phyloP scores from a whole-genome alignment of 176 grass and related monocot species.

The Ensete glaucum region DNA sequence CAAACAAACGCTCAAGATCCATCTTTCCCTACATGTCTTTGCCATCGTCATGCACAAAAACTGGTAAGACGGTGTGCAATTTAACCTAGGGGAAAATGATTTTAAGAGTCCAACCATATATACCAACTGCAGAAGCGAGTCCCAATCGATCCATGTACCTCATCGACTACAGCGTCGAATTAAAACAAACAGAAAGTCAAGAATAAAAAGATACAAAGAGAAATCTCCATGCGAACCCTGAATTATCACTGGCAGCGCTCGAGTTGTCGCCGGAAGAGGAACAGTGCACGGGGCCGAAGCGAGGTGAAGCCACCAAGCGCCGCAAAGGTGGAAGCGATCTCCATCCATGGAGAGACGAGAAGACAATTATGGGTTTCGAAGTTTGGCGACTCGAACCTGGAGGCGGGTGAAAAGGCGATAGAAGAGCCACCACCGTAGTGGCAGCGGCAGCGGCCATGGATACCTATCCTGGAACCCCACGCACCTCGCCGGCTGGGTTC shows the following conservation, averaged over 20 bases:
- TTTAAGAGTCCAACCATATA: too few species aligned
- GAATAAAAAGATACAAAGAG: background rate
- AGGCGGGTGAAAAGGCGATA: background rate
- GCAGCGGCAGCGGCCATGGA: background rate
- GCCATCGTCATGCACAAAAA: too few species aligned
- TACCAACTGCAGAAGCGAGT: too few species aligned
- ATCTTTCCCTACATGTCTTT: too few species aligned
- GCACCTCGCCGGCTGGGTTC: too few species aligned
- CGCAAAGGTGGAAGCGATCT: background rate
- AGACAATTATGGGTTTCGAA: background rate
- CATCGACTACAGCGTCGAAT: background rate
- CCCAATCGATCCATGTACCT: background rate
- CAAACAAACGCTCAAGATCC: too few species aligned
- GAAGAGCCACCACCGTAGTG: background rate
- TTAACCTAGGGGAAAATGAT: too few species aligned
- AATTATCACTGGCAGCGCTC: constrained; percentile 18
- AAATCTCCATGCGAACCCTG: constrained; percentile 4
- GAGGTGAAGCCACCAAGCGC: background rate
- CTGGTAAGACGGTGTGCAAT: too few species aligned
- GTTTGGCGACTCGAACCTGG: background rate
- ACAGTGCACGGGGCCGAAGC: constrained; percentile 18
- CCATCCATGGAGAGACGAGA: background rate
- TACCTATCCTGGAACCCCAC: too few species aligned
- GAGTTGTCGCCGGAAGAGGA: constrained; percentile 37
- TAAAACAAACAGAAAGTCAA: background rate